Evolutionary conservation across 306 rosid species (phyloP).

Genomic region (Quercus mongolica): DNA sequence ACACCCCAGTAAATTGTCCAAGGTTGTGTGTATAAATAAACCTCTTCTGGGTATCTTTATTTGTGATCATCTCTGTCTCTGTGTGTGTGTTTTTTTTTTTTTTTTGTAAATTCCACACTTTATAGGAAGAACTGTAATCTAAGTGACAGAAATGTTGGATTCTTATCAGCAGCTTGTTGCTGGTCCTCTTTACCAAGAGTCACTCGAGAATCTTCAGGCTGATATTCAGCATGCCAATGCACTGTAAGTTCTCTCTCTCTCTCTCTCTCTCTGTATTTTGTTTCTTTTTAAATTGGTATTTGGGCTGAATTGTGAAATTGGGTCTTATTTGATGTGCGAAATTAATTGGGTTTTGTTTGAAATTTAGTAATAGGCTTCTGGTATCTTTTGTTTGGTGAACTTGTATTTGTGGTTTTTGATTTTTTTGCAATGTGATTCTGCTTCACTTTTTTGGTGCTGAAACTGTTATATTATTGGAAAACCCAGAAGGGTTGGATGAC

Average conservation of each 20-base stretch:
- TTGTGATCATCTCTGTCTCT: background rate
- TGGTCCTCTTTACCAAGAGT: conserved; percentile 51
- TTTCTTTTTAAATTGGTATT: background rate
- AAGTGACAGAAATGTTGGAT: conserved; percentile 34
- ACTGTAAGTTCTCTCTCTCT: conserved; percentile 44
- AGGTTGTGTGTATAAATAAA: background rate
- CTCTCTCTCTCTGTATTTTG: background rate
- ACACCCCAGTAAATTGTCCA: background rate
- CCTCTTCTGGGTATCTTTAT: conserved; percentile 9
- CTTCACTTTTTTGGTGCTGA: background rate
- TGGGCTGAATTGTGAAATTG: background rate
- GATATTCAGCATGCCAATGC: conserved; percentile 77
- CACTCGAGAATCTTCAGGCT: conserved; percentile 63
- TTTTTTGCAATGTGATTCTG: background rate
- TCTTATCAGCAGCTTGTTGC: conserved; percentile 47
- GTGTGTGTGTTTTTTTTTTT: background rate
- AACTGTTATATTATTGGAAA: background rate
- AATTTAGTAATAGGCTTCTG: background rate
- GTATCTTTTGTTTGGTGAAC: background rate
- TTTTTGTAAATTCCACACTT: background rate
- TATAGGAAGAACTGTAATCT: background rate
- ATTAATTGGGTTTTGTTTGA: background rate
- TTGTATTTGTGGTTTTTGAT: background rate
- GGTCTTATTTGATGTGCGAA: background rate
- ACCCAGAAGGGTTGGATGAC: background rate